These are phyloP conservation scores for Lactuca saligna DNA, from an alignment of 129 eudicot species.

Conservation along the genomic window DNA sequence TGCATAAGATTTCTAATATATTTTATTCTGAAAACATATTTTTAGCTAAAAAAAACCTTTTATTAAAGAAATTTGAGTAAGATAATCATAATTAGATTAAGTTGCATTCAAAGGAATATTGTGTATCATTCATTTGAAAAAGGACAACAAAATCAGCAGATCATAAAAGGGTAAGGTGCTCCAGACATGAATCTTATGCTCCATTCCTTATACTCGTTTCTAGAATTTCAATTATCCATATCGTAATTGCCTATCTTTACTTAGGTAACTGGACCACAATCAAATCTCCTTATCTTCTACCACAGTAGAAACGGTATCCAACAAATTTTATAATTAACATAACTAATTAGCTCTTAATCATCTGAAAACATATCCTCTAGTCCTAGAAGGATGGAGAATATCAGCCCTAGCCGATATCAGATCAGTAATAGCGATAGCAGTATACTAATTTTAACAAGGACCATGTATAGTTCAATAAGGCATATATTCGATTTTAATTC, in stretches of 20 bases:
- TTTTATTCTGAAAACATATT: slow-evolving; percentile 7
- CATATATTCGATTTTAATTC: background rate
- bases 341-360: background rate
- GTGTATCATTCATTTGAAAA: background rate
- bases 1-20: too few species aligned
- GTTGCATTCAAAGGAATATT: background rate
- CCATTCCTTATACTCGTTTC: background rate
- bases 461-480: slow-evolving; percentile 5
- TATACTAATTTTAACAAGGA: background rate
- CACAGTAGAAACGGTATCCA: slow-evolving; percentile 7
- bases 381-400: background rate
- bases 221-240: background rate
- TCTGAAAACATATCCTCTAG: background rate
- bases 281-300: background rate
- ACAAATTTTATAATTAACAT: background rate
- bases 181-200: slow-evolving; percentile 6
- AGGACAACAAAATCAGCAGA: background rate
- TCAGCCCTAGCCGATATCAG: background rate
- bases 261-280: slow-evolving; percentile 8
- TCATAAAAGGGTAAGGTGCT: slow-evolving; percentile 11
- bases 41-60: background rate
- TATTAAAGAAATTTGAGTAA: background rate
- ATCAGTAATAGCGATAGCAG: background rate
- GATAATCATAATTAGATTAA: background rate
- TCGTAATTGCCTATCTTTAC: background rate